A percentile compares a stretch with the other conserved stretches of the same genome.
Conservation (phyloP, 83 land plant genomes). For the Isoetes engelmannii region DNA sequence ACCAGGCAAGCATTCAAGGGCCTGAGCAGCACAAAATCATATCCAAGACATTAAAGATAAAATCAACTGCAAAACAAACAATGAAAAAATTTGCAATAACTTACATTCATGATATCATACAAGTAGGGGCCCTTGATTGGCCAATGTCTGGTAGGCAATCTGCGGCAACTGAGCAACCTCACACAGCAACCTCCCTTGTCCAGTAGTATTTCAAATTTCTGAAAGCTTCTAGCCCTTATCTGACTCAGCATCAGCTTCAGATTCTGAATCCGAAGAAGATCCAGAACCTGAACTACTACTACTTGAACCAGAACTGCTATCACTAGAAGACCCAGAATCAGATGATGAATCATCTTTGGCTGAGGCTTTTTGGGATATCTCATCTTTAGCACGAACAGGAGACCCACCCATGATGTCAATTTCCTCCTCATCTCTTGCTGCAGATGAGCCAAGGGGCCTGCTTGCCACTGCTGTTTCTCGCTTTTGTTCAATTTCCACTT, state of each 20-base stretch:
- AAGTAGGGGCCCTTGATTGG: too few species aligned
- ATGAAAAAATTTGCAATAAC: too few species aligned
- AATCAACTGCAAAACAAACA: too few species aligned
- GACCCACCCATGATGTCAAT: not conserved
- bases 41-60: too few species aligned
- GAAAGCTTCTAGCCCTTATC: not conserved
- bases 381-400: not conserved
- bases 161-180: too few species aligned
- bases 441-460: not conserved
- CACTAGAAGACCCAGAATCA: constrained; percentile 2
- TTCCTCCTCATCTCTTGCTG: not conserved
- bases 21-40: too few species aligned
- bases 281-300: constrained; percentile 7
- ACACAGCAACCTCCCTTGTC: too few species aligned
- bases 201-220: not conserved
- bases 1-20: too few species aligned
- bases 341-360: not conserved
- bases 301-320: not conserved
- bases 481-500: not conserved
- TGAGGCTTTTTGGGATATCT: not conserved
- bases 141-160: too few species aligned
- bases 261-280: constrained; percentile 12
- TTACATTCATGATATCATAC: too few species aligned
- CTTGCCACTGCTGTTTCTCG: not conserved
- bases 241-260: not conserved